Evolutionary conservation across 768 basidiomycete species (phyloP).

Genomic region (Cantharellus anzutake): DNA sequence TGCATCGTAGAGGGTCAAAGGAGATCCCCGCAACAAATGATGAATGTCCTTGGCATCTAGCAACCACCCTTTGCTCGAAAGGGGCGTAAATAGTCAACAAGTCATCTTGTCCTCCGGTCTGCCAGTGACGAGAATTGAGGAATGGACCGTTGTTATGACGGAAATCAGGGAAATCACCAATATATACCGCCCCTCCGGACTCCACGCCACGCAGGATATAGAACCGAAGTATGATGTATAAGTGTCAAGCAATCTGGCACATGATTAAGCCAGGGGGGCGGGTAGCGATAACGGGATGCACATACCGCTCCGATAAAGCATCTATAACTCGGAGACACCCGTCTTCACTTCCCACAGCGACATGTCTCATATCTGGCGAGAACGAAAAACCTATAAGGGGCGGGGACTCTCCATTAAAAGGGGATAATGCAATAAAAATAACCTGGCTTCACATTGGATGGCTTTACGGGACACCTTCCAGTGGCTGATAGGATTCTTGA

Average conservation of each 20-base stretch:
- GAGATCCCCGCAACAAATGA: conserved; percentile 81
- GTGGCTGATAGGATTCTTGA: conserved; percentile 80
- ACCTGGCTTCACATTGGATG: conserved; percentile 41
- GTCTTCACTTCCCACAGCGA: conserved; percentile 84
- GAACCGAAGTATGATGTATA: conserved; percentile 92
- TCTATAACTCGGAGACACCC: conserved; percentile 84
- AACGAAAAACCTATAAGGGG: conserved; percentile 58
- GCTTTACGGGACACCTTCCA: conserved; percentile 61
- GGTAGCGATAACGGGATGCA: neutral
- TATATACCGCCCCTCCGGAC: conserved; percentile 87
- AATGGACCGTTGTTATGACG: neutral
- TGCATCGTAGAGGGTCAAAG: conserved; percentile 79
- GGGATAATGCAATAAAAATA: neutral
- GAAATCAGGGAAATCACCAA: conserved; percentile 28
- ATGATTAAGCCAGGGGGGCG: too few species aligned
- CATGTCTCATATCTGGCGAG: conserved; percentile 79
- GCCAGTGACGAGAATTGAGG: neutral
- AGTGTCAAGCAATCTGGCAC: conserved; percentile 65
- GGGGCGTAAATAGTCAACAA: conserved; percentile 87
- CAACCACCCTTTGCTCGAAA: conserved; percentile 84
- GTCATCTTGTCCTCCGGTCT: conserved; percentile 97
- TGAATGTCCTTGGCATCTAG: conserved; percentile 91
- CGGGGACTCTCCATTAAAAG: conserved; percentile 2
- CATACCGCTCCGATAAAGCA: conserved; percentile 67
- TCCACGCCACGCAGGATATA: conserved; percentile 82